Evolutionary conservation across 768 basidiomycete genomes (phyloP).

Genomic region (Rubroboletus satanas): DNA sequence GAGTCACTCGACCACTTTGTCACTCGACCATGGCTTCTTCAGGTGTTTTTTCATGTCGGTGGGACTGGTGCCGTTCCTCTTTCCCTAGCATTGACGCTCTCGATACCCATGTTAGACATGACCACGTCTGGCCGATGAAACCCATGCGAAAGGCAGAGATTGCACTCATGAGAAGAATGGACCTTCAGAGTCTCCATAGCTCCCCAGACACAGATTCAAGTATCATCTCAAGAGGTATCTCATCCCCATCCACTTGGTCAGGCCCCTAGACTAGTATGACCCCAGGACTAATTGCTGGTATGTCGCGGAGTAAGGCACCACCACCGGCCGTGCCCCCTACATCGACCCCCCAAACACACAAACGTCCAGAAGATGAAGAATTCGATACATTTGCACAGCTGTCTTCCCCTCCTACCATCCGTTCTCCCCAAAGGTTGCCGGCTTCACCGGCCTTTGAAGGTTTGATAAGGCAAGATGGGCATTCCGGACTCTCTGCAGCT

Average conservation of each 20-base stretch:
- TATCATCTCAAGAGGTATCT: constrained; percentile 19
- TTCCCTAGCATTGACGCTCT: constrained; percentile 40
- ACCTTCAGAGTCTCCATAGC: constrained; percentile 35
- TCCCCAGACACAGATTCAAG: constrained; percentile 11
- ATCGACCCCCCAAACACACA: background rate
- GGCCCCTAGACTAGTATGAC: constrained; percentile 1
- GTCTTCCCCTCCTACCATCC: constrained; percentile 19
- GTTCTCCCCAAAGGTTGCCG: constrained; percentile 12
- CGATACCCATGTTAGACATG: constrained; percentile 42
- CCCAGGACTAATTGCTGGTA: constrained; percentile 2
- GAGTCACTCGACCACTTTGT: background rate
- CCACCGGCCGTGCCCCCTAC: background rate
- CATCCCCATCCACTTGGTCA: background rate
- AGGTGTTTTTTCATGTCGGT: constrained; percentile 39
- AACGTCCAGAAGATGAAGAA: background rate
- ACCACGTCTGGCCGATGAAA: constrained; percentile 43
- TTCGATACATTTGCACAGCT: constrained; percentile 18
- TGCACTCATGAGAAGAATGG: constrained; percentile 33
- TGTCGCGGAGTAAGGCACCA: background rate
- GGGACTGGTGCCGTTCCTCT: constrained; percentile 50
- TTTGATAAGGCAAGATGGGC: constrained; percentile 8
- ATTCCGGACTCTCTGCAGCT: constrained; percentile 9
- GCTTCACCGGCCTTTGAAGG: constrained; percentile 22
- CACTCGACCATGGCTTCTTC: constrained; percentile 6
- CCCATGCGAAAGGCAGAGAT: constrained; percentile 47